These are phyloP conservation scores for Boehmeria nivea DNA, from an alignment of 306 rosid species.

Conservation along the genomic window DNA sequence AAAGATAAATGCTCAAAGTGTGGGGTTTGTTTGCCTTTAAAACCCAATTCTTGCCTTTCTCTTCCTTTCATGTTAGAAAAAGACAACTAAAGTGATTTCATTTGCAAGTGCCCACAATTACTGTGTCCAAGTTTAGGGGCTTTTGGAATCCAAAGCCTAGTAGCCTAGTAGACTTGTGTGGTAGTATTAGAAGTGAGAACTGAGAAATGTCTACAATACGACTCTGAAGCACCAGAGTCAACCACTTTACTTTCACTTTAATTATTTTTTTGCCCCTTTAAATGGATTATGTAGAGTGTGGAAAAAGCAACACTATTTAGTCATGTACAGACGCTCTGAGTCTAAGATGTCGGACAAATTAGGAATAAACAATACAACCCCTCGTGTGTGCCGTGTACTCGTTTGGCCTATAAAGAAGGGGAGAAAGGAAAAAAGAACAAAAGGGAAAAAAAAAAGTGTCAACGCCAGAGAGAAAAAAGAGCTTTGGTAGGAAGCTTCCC, in stretches of 20 bases:
- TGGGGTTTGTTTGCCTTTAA: slow-evolving; percentile 28
- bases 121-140: not conserved
- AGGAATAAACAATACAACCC: slow-evolving; percentile 12
- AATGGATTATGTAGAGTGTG: not conserved
- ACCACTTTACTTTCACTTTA: slow-evolving; percentile 29
- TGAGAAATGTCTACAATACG: not conserved
- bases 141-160: slow-evolving; percentile 70
- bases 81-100: slow-evolving; percentile 42
- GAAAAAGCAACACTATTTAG: not conserved
- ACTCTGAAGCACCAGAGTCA: slow-evolving; percentile 38
- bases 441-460: slow-evolving; percentile 28
- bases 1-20: not conserved
- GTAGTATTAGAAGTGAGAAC: too few species aligned
- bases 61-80: slow-evolving; percentile 47
- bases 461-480: slow-evolving; percentile 38
- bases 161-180: not conserved
- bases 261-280: not conserved
- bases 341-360: not conserved
- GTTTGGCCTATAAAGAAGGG: too few species aligned
- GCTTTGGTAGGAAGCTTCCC: slow-evolving; percentile 61
- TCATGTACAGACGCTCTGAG: not conserved
- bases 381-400: slow-evolving; percentile 28
- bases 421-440: too few species aligned
- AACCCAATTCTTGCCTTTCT: slow-evolving; percentile 36
- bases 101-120: too few species aligned